Conservation (phyloP, 1,284 basidiomycete species). For the Fistulinella staudtii region DNA sequence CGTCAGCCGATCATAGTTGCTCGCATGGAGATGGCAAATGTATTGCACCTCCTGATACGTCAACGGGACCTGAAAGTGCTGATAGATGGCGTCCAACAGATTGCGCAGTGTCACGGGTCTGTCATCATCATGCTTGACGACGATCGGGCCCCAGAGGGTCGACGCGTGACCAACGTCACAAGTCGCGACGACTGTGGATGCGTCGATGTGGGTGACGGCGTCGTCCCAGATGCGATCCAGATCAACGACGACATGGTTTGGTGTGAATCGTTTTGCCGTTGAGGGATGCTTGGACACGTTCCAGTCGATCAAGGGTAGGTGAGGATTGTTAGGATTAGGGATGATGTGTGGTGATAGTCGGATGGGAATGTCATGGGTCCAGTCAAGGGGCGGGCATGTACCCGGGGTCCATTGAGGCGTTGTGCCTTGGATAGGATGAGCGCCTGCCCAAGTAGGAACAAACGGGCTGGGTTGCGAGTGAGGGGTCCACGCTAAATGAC, state of each 20-base stretch:
- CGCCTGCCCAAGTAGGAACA: conserved; percentile 24
- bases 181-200: conserved; percentile 25
- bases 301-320: conserved; percentile 36
- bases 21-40: conserved; percentile 19
- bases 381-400: conserved; percentile 30
- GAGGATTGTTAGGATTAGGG: conserved; percentile 34
- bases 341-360: conserved; percentile 33
- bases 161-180: conserved; percentile 25
- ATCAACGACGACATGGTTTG: conserved; percentile 26
- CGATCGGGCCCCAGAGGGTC: conserved; percentile 34
- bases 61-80: conserved; percentile 35
- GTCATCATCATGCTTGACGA: conserved; percentile 18
- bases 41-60: conserved; percentile 27
- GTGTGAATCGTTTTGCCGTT: conserved; percentile 33
- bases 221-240: conserved; percentile 22
- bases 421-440: conserved; percentile 30
- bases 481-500: conserved; percentile 31
- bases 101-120: conserved; percentile 33
- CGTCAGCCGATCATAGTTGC: conserved; percentile 21
- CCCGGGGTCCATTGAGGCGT: conserved; percentile 30
- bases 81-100: conserved; percentile 35
- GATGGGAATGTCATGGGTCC: conserved; percentile 20
- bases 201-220: conserved; percentile 27
- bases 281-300: conserved; percentile 35
- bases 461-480: conserved; percentile 24